Percentiles rank a stretch among this genome's conserved stretches.
These are phyloP conservation scores for Neurospora sp. DNA, from an alignment of 495 filamentous ascomycete genomes.

Conservation along the genomic window DNA sequence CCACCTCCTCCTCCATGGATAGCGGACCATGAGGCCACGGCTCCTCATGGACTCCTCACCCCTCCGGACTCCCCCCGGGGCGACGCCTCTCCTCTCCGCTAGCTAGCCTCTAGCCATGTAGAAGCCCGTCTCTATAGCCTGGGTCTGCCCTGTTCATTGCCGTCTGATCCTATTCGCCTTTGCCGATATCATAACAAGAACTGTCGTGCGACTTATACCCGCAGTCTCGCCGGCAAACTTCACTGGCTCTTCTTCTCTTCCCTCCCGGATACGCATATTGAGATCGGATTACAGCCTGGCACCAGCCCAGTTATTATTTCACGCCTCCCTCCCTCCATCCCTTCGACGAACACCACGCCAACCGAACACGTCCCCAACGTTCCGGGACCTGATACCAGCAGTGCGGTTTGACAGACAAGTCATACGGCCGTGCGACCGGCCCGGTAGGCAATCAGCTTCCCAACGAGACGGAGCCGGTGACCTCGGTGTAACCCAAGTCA, in stretches of 20 bases:
- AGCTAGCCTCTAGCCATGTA: not conserved
- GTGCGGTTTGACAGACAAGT: constrained; percentile 12
- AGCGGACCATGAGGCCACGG: not conserved
- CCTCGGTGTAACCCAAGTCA: not conserved
- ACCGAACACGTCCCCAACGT: not conserved
- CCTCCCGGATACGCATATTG: not conserved
- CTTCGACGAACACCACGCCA: not conserved
- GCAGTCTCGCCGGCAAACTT: not conserved
- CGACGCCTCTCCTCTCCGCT: not conserved
- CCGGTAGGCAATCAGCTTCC: not conserved
- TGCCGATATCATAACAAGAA: not conserved
- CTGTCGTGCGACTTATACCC: not conserved
- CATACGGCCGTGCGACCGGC: not conserved
- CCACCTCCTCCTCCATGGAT: not conserved
- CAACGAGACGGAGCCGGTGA: not conserved
- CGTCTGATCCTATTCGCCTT: not conserved
- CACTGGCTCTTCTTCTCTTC: not conserved
- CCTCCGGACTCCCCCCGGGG: not conserved
- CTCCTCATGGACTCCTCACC: not conserved
- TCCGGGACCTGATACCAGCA: constrained; percentile 2
- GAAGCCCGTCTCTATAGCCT: not conserved
- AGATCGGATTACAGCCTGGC: not conserved
- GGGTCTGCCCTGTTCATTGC: not conserved
- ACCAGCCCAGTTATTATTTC: not conserved
- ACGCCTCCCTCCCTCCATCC: not conserved